Base-by-base conservation (phyloP, 768 basidiomycete species). In the Vararia minispora region DNA sequence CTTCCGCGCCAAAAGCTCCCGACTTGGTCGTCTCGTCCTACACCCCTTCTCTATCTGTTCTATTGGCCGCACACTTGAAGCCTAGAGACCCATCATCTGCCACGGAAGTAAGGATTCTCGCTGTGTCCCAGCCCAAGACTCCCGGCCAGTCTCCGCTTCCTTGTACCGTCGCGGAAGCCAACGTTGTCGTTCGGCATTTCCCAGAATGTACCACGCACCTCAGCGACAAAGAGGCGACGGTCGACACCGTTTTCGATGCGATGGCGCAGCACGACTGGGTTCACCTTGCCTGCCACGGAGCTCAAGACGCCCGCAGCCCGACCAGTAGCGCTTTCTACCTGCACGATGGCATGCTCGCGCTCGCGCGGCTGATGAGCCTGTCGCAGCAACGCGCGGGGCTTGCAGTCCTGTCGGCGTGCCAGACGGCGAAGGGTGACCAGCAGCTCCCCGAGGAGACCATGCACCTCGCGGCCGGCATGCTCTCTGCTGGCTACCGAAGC, bases 251-350 rank as follows among this genome's bases (percentile, higher is more conserved):
- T 8, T 20, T 48, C 7, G 9, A 14, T 9, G 36, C 23, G 10
- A 26, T 48, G 30, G 21, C 24, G 28, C 16, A 35, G 18, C 24
- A 16, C 12, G 31, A 37, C 13, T 45, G 40, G 40, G 33, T 48
- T 3, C 46, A 45, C 36, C 24, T 48, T 28, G 45, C 44, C 32
- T 48, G 44, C 21, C 46, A 48, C 21, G 46, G 46, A 5, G 27
- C 17, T n/a, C 46, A 45, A 10, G 38, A 45, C 24, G 26, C 25
- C 6, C 10, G 36, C 7, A 21, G 40, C 16, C 45, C 45, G 11
- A 41, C 31, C n/a, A 33, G 39, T 22, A 46, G 45, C 26, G 45
- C 25, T 3, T 30, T 46, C 24, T 27, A 37, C 6, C 35, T 43
- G 20, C 30, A 46, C 12, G 37, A 46, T 21, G 37, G 42, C n/a